Percentiles rank a stretch among this genome's conserved stretches.
Evolutionary conservation across 352 stramenopile species (phyloP).

Genomic region (Globisporangium middletonii): DNA sequence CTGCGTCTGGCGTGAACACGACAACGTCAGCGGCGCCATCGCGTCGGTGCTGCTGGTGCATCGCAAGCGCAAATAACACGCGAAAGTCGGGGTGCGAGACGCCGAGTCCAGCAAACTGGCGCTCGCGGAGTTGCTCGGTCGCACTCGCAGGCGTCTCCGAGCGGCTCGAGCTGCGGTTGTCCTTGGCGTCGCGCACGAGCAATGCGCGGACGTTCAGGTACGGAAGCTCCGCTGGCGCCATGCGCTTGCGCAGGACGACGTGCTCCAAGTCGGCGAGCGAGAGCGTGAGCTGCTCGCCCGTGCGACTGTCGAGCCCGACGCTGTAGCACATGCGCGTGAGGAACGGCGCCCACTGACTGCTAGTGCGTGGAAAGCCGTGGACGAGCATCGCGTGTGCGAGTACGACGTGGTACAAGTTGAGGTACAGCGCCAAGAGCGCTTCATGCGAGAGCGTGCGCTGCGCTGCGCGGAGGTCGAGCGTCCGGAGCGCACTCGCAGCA

Average conservation of each 20-base stretch:
- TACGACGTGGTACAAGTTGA: slow-evolving; percentile 79
- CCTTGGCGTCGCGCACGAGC: not conserved
- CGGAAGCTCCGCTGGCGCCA: slow-evolving; percentile 42
- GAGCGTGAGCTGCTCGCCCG: slow-evolving; percentile 29
- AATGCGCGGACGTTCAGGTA: slow-evolving; percentile 23
- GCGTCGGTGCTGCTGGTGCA: slow-evolving; percentile 34
- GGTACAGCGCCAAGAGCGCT: slow-evolving; percentile 62
- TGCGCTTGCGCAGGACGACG: slow-evolving; percentile 49
- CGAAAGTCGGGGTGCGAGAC: slow-evolving; percentile 74
- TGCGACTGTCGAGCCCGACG: slow-evolving; percentile 22
- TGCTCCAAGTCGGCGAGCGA: slow-evolving; percentile 80
- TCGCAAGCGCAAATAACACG: slow-evolving; percentile 57
- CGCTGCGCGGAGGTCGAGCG: slow-evolving; percentile 41
- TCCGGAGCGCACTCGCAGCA: slow-evolving; percentile 46
- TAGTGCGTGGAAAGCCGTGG: slow-evolving; percentile 49
- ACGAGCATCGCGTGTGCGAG: slow-evolving; percentile 72
- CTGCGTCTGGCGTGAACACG: slow-evolving; percentile 21
- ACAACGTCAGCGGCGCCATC: slow-evolving; percentile 19
- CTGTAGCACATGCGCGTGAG: slow-evolving; percentile 57
- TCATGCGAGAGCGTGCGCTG: slow-evolving; percentile 45
- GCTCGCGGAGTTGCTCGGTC: not conserved
- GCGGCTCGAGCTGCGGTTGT: no score
- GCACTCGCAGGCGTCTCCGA: not conserved
- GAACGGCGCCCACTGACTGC: slow-evolving; percentile 55
- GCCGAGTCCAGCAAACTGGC: slow-evolving; percentile 22